A percentile compares a stretch with the other conserved stretches of the same genome.
Conservation (phyloP, 2,329 filamentous ascomycete genomes). For the Colletotrichum echinochloae region DNA sequence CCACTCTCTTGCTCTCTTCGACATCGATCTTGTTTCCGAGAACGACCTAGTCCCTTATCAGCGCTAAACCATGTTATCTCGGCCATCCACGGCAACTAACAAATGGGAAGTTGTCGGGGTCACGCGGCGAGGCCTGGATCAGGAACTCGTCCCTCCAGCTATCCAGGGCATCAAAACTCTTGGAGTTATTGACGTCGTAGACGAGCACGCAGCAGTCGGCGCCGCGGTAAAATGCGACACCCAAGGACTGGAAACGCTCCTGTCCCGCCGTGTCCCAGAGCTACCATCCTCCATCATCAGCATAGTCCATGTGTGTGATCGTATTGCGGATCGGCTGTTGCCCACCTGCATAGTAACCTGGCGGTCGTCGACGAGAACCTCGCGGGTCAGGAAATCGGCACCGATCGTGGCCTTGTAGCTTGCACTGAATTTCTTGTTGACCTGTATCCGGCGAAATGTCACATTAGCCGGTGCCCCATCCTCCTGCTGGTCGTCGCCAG, state of each 20-base stretch:
- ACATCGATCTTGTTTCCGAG: conserved; percentile 99
- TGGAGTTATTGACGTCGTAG: conserved; percentile 98
- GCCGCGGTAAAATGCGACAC: conserved; percentile 96
- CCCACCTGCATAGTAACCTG: conserved; percentile 96
- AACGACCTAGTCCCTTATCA: conserved; percentile 73
- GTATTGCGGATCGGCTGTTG: conserved; percentile 45
- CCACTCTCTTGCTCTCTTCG: conserved; percentile 96
- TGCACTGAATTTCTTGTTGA: conserved; percentile 99
- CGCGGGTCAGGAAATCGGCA: conserved; percentile 97
- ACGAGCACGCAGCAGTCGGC: conserved; percentile 98
- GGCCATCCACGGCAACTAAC: conserved; percentile 66
- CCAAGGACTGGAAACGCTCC: conserved; percentile 96
- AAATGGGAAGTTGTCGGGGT: conserved; percentile 97
- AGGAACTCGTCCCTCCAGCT: conserved; percentile 99
- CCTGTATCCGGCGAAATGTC: conserved; percentile 64
- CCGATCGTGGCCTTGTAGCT: conserved; percentile 99
- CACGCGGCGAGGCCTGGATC: conserved; percentile 95
- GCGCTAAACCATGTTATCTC: background rate
- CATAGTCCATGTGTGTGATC: conserved; percentile 1
- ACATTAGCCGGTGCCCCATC: conserved; percentile 9
- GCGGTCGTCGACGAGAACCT: conserved; percentile 96
- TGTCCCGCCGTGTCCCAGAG: conserved; percentile 98
- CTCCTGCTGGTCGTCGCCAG: conserved; percentile 7
- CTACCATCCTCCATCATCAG: conserved; percentile 57
- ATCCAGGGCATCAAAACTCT: conserved; percentile 98